Base-by-base conservation (phyloP, 495 filamentous ascomycete genomes). In the Podospora fimiseda region DNA sequence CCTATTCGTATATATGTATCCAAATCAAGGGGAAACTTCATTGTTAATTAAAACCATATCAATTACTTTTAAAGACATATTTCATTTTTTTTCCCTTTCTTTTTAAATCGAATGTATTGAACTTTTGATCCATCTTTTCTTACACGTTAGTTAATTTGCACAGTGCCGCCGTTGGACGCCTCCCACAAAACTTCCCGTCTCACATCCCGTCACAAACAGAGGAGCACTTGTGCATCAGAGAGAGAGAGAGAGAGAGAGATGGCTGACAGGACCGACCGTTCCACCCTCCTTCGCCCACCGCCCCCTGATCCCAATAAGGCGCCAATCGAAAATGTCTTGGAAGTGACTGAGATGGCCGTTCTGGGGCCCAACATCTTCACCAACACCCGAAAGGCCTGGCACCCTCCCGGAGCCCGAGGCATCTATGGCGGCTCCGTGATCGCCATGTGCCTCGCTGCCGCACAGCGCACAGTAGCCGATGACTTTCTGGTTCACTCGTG, bases 341-440 rank as follows among this genome's bases (percentile, higher is more conserved):
- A 95, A 62, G 75, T 98, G 61, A 92, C 86, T 2, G 81, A 85
- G 20, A 70, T 96, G 37, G 70, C 77, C 55, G 87, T 90, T 59
- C 82, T 98, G 62, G 86, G 87, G 33, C 88, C 87, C 47, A 85
- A 91, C 62, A 81, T 96, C 52, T 98, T 90, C 75, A 96, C 93
- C 24, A 98, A 98, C 62, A 87, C 89, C 7, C 83, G 89, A 23
- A 84, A 87, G 20, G 77, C 91, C 50, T 96, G 90, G 89, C 89
- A 94, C 53, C 92, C 93, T 0, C 82, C 86, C 0, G 90, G 90
- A 13, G 93, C 92, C 14, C 84, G 93, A 22, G 92, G 93, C 41
- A 86, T 98, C 61, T 98, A 89, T 65, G 93, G 93, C 61, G 93
- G 93, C 55, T 81, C 86, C 38, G 90, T 90, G 1, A 96, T 98